Evolutionary conservation across 257 asterid genomes (phyloP).

Genomic region (Leptodermis oblonga): DNA sequence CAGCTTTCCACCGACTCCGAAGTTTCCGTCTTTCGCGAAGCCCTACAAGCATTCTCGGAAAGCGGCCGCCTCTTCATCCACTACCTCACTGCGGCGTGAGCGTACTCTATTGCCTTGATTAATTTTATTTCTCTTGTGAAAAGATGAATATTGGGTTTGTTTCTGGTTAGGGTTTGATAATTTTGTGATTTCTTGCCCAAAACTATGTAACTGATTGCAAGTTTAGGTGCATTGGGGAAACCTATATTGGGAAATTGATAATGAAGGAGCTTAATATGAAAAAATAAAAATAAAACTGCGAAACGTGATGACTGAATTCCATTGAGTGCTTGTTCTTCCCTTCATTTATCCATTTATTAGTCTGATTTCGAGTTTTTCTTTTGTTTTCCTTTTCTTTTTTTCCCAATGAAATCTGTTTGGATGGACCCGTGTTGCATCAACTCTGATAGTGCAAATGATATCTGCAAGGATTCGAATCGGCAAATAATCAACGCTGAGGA

Average conservation of each 20-base stretch:
- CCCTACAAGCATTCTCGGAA: conserved; percentile 79
- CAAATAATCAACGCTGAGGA: conserved; percentile 85
- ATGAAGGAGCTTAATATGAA: neutral
- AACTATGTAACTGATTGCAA: neutral
- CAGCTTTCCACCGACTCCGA: conserved; percentile 64
- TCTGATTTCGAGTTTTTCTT: neutral
- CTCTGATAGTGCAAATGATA: conserved; percentile 62
- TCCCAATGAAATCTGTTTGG: neutral
- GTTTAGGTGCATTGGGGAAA: neutral
- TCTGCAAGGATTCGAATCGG: conserved; percentile 82
- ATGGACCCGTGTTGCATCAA: neutral
- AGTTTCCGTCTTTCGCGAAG: conserved; percentile 63
- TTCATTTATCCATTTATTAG: too few relatives aligned
- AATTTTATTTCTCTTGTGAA: neutral
- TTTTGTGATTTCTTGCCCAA: neutral
- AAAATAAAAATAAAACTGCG: neutral
- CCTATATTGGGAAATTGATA: neutral
- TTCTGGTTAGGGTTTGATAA: neutral
- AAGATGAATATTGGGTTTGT: neutral
- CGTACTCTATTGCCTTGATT: neutral
- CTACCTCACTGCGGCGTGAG: conserved; percentile 80
- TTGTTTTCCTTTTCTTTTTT: too few relatives aligned
- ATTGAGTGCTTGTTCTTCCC: neutral
- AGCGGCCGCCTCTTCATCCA: conserved; percentile 84
- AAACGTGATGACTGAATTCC: neutral